Percentiles rank a stretch among this genome's conserved stretches.
Conservation (phyloP, 768 basidiomycete species). For the Boletus reticulatus region DNA sequence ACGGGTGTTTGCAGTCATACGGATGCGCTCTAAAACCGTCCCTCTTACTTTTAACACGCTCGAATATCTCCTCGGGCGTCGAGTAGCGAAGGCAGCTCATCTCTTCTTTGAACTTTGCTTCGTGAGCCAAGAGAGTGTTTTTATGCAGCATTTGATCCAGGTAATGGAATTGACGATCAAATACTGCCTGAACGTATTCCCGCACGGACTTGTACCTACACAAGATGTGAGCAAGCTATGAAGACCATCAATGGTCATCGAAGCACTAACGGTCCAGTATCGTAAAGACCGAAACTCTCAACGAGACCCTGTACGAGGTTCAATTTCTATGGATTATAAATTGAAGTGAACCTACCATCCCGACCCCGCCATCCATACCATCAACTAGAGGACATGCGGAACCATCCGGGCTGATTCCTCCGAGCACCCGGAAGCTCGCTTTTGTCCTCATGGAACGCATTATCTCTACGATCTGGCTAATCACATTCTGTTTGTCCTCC, state of each 20-base stretch:
- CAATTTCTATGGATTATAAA: too few species aligned
- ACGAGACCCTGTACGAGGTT: neutral
- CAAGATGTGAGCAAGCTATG: neutral
- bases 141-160: neutral
- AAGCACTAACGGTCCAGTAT: neutral
- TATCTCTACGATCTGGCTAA: neutral
- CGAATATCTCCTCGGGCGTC: neutral
- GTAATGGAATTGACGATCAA: neutral
- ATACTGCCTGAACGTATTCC: neutral
- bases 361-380: neutral
- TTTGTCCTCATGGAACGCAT: neutral
- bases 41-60: neutral
- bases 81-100: neutral
- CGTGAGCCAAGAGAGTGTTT: neutral
- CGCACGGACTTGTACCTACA: neutral
- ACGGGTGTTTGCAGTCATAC: neutral
- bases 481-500: neutral
- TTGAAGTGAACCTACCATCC: neutral
- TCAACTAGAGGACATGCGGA: neutral
- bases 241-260: too few species aligned
- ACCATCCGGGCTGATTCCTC: neutral
- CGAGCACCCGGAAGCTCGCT: neutral
- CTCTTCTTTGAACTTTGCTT: neutral
- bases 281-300: neutral
- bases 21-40: neutral